A percentile compares a stretch with the other conserved stretches of the same genome.
Conservation (phyloP, 208 protist species). For the Trypanosoma cruzi region DNA sequence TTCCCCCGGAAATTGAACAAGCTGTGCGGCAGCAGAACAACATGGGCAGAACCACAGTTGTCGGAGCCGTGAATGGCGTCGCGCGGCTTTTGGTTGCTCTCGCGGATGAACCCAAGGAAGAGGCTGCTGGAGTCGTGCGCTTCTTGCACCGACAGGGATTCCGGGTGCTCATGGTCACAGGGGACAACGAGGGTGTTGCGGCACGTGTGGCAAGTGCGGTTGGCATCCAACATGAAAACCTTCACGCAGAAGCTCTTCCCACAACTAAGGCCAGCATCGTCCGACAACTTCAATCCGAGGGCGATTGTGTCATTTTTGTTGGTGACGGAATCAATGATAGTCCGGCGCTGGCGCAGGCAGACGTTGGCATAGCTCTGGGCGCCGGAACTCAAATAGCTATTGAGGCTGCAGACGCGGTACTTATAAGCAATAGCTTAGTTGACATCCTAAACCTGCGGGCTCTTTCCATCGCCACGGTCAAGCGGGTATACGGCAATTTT, state of each 20-base stretch:
- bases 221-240: slow-evolving; percentile 66
- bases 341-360: slow-evolving; percentile 80
- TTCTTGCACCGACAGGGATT: slow-evolving; percentile 53
- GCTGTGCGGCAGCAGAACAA: slow-evolving; percentile 34
- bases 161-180: slow-evolving; percentile 80
- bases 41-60: slow-evolving; percentile 62
- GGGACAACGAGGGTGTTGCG: slow-evolving; percentile 80
- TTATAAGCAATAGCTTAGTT: slow-evolving; percentile 73
- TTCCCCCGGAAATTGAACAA: slow-evolving; percentile 29
- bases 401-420: slow-evolving; percentile 83
- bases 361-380: slow-evolving; percentile 90
- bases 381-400: slow-evolving; percentile 85
- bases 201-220: slow-evolving; percentile 56
- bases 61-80: slow-evolving; percentile 74
- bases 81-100: slow-evolving; percentile 65
- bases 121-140: slow-evolving; percentile 74
- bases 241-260: slow-evolving; percentile 85
- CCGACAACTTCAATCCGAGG: slow-evolving; percentile 56
- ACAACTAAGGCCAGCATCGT: slow-evolving; percentile 85
- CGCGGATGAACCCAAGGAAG: slow-evolving; percentile 85
- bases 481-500: slow-evolving; percentile 89
- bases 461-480: slow-evolving; percentile 70
- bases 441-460: slow-evolving; percentile 68
- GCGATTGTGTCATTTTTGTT: slow-evolving; percentile 72
- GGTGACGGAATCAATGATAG: slow-evolving; percentile 94